These are phyloP conservation scores for Lactarius quietus DNA, from an alignment of 768 basidiomycete species.

Conservation along the genomic window DNA sequence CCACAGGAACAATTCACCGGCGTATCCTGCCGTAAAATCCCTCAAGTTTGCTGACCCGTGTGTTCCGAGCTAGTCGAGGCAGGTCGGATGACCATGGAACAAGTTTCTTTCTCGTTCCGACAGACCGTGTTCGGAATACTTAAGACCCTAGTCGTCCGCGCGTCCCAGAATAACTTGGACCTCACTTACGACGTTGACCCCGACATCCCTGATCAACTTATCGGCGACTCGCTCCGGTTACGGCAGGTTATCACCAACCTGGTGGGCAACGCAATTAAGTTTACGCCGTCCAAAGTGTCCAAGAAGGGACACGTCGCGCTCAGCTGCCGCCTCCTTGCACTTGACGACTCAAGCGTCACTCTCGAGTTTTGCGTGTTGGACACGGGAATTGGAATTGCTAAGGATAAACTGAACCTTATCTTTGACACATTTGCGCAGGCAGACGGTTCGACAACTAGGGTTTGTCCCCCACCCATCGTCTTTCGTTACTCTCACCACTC, in stretches of 20 bases:
- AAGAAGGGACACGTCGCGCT: constrained; percentile 88
- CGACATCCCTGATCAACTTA: constrained; percentile 93
- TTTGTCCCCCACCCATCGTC: constrained; percentile 37
- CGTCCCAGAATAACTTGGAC: constrained; percentile 94
- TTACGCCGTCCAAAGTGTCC: constrained; percentile 77
- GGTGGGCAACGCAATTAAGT: constrained; percentile 96
- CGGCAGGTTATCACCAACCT: constrained; percentile 95
- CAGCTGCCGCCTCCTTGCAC: constrained; percentile 72
- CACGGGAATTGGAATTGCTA: constrained; percentile 97
- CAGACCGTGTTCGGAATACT: constrained; percentile 96
- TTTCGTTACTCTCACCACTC: neutral
- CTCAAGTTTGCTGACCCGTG: neutral
- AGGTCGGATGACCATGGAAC: constrained; percentile 99
- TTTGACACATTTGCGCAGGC: constrained; percentile 99
- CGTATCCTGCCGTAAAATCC: neutral
- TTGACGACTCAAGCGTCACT: constrained; percentile 81
- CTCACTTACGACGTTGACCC: constrained; percentile 95
- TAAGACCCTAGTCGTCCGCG: constrained; percentile 96
- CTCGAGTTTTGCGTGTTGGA: constrained; percentile 97
- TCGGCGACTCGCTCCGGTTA: constrained; percentile 92
- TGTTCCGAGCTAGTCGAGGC: constrained; percentile 71
- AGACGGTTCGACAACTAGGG: constrained; percentile 95
- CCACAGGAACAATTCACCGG: constrained; percentile 3
- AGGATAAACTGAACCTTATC: constrained; percentile 96
- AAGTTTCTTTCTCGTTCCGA: constrained; percentile 96